Evolutionary conservation across 306 rosid species (phyloP), one percentile per base, ranked within the genome.

Genomic region (Ceratonia siliqua): DNA sequence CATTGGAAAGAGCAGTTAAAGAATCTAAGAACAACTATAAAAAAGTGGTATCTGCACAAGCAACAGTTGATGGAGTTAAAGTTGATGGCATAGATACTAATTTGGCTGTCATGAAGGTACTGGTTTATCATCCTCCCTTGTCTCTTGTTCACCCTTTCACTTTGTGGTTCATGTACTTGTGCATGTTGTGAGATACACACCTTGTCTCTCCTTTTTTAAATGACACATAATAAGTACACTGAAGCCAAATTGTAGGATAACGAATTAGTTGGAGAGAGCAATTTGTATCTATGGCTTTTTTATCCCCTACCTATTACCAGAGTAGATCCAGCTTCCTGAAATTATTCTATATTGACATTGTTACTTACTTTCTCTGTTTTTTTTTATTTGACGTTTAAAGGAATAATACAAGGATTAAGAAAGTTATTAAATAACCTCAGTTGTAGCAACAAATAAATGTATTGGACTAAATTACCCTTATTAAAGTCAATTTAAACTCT

Each of bases 101-200:
- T 81, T 76, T 95, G 78, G 99, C 93, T 52, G 88, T 95, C 77
- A 89, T 95, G 99, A 95, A 90, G 99, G 99, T 95, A 92, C 28
- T 39, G 22, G 35, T 35, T 48, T 48, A 42, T 58, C 57, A 30
- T 69, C 64, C 71, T 68, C 30, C 24, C 45, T 54, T 33, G 73
- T 62, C 52, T 46, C 65, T 42, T 53, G 28, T 28, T 74, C 49
- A 50, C 48, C 68, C 70, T 70, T 39, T 68, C 75, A 9, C 12
- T 61, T 15, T 17, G 14, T 53, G 33, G 38, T 52, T 42, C 52
- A 48, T 76, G 48, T 58, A 22, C 46, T 33, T 36, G 58, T 76
- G 50, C 48, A 39, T 58, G 48, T 72, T 68, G 12, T 38, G 61
- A 62, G 27, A 65, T 62, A 64, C 38, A 42, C 45, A 21, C 28